These are phyloP conservation scores for Lachancea kluyveri DNA, from an alignment of 805 yeast species.

Conservation along the genomic window DNA sequence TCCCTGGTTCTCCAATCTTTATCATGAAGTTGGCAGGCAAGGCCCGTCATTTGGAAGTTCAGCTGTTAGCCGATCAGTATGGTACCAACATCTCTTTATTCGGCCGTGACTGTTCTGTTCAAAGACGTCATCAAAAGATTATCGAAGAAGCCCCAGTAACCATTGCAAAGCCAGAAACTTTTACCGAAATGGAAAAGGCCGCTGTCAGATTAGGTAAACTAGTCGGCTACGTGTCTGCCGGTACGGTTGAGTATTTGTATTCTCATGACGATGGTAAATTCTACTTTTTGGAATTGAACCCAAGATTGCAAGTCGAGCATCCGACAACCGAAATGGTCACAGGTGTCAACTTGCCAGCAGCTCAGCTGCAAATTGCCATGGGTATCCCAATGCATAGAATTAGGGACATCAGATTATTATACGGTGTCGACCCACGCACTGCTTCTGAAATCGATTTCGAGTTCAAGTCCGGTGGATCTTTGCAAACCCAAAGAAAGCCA, in stretches of 20 bases:
- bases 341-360: constrained; percentile 96
- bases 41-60: constrained; percentile 98
- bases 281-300: constrained; percentile 93
- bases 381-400: constrained; percentile 97
- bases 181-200: constrained; percentile 89
- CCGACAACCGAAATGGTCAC: constrained; percentile 99
- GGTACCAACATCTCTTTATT: constrained; percentile 95
- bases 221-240: constrained; percentile 98
- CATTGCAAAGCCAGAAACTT: constrained; percentile 80
- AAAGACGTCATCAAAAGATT: constrained; percentile 98
- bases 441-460: constrained; percentile 87
- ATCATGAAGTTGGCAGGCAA: constrained; percentile 96
- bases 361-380: constrained; percentile 98
- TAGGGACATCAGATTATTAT: constrained; percentile 83
- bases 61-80: constrained; percentile 94
- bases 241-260: constrained; percentile 96
- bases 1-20: constrained; percentile 98
- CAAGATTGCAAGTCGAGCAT: constrained; percentile 98
- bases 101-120: constrained; percentile 99
- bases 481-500: constrained; percentile 82
- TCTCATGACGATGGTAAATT: constrained; percentile 92
- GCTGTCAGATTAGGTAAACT: constrained; percentile 95
- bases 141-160: constrained; percentile 99
- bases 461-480: constrained; percentile 65
- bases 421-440: constrained; percentile 95